Base-by-base conservation (phyloP, 495 filamentous ascomycete genomes). In the Cudoniella acicularis region DNA sequence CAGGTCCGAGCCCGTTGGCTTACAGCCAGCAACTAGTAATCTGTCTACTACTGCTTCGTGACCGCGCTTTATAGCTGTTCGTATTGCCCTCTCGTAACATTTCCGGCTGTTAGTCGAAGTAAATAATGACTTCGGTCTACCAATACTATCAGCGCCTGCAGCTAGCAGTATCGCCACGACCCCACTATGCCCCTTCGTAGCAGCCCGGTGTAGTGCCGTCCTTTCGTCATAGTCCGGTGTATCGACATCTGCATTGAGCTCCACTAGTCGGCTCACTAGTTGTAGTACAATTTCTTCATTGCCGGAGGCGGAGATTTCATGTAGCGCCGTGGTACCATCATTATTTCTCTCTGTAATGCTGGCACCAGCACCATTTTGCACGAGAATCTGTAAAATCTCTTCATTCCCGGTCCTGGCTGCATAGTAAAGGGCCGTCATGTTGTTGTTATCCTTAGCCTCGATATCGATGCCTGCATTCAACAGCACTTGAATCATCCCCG, bases 381-480 rank as follows among this genome's bases (percentile, higher is more conserved):
- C 18, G 24, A 60, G 49, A 27, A 47, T 45, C 50, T 48, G 57
- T 43, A 60, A 21, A 54, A 54, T 54, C 0, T 18, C 36, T 47
- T 60, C 51, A 20, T 60, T 54, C 24, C 43, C 57, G 17, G 17
- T 40, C 24, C 10, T 42, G 25, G 42, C 51, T 48, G 59, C 59
- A 56, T 56, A 50, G 23, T 41, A 49, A 30, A 61, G 27, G 13
- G 59, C n/a, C 10, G 59, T 45, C 46, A 51, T 61, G 10, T 25
- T 20, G 11, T 61, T 22, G 30, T 65, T 36, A 26, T 61, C 59
- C 25, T 40, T 56, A 17, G 43, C 47, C 20, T 66, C 42, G 20
- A 46, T 56, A 40, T 65, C 56, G 25, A 56, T 52, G 10, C 52
- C 63, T 23, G 40, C 49, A 20, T 55, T 40, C n/a, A 66, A 50